Base-by-base conservation (phyloP, 495 filamentous ascomycete species). In the Penicillium desertorum region DNA sequence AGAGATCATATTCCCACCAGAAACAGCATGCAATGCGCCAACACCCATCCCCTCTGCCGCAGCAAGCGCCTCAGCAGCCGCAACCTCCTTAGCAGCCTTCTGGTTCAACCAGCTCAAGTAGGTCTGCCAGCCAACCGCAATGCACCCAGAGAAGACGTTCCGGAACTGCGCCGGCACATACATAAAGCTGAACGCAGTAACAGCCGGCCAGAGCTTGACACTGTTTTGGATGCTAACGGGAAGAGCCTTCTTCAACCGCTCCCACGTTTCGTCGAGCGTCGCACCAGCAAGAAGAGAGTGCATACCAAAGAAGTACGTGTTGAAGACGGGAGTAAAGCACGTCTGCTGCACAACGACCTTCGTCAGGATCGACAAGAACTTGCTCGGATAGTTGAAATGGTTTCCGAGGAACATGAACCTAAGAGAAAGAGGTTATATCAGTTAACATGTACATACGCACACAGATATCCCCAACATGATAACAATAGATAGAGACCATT, bases 71-170 rank as follows among this genome's bases (percentile, higher is more conserved):
- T 76, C 75, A 8, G 59, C 64, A 17, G 59, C 63, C 55, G 65
- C 65, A 47, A 80, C 81, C 66, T 84, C 77, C 41, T 74, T 71
- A 61, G 88, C 88, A 5, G 88, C 90, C 58, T 75, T 79, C 69
- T 87, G 82, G 60, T 96, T 96, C 68, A 97, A 72, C 72, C 84
- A 88, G 52, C 84, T 87, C 59, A 97, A 65, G 78, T 97, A 97
- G 3, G 88, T 90, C 74, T 96, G 92, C 92, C 92, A 97, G 2
- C 89, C 88, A 45, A 96, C 86, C 3, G 90, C 91, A 63, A 92
- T 81, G 14, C 83, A 70, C 6, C 82, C 92, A 0, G 88, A 84
- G 68, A 96, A 92, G 9, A 96, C 76, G 51, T 83, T 87, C 48
- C 92, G 79, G 66, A 88, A 92, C 68, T 92, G 83, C 22, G 90